Evolutionary conservation across 805 yeast genomes (phyloP).

Genomic region (Candida caryicola): DNA sequence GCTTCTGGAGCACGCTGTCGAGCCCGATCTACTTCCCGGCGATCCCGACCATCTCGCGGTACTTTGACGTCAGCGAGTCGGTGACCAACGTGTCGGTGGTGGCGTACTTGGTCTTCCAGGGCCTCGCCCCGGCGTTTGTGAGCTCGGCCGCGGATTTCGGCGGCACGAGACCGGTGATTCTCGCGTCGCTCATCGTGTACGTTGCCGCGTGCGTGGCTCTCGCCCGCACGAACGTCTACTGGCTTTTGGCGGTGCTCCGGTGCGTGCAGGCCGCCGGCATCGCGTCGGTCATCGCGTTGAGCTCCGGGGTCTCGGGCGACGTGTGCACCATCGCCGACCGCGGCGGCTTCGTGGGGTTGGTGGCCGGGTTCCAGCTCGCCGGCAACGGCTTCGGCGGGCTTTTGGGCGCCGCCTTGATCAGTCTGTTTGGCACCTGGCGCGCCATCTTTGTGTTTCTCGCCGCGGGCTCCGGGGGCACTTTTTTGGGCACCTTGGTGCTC

Average conservation of each 20-base stretch:
- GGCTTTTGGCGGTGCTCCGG: constrained; percentile 61
- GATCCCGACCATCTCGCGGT: constrained; percentile 51
- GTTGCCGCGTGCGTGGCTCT: constrained; percentile 64
- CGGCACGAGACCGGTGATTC: constrained; percentile 71
- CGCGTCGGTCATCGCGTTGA: constrained; percentile 71
- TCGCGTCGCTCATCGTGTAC: constrained; percentile 53
- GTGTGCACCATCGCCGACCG: constrained; percentile 62
- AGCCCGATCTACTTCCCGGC: constrained; percentile 84
- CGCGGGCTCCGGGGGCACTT: constrained; percentile 54
- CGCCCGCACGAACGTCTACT: constrained; percentile 56
- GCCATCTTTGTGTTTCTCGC: constrained; percentile 76
- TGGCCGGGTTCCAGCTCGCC: constrained; percentile 60
- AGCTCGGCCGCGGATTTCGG: constrained; percentile 64
- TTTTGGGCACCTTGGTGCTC: constrained; percentile 16
- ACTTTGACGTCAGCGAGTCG: constrained; percentile 56
- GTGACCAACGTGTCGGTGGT: constrained; percentile 73
- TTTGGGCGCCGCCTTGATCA: constrained; percentile 48
- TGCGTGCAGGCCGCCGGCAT: constrained; percentile 78
- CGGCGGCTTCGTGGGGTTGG: constrained; percentile 68
- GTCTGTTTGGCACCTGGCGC: constrained; percentile 53
- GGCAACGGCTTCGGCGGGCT: constrained; percentile 82
- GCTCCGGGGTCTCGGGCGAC: constrained; percentile 74
- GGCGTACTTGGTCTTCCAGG: constrained; percentile 73
- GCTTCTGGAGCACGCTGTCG: constrained; percentile 68
- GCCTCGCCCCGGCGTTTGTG: constrained; percentile 67